These are phyloP conservation scores for Pseudovirgaria hyperparasitica DNA, from an alignment of 2,329 filamentous ascomycete species.

Conservation along the genomic window DNA sequence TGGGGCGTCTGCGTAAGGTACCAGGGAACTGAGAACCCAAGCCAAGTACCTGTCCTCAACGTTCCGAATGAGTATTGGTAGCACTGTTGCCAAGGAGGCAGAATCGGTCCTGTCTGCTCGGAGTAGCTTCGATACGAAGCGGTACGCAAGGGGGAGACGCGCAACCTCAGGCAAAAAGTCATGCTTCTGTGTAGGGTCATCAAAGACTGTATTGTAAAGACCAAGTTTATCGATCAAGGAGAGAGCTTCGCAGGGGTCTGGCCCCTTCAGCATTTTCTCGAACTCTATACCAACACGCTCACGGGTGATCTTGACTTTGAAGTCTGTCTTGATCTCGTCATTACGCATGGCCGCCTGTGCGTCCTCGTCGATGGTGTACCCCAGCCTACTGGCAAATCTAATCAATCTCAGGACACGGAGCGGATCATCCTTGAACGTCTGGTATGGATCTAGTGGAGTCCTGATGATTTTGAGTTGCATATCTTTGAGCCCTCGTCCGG, in stretches of 20 bases:
- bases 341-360: slow-evolving; percentile 66
- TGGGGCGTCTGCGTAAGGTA: slow-evolving; percentile 54
- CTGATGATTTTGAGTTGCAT: slow-evolving; percentile 61
- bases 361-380: slow-evolving; percentile 61
- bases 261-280: slow-evolving; percentile 75
- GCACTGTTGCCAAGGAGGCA: neutral
- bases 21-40: slow-evolving; percentile 64
- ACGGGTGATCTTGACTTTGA: slow-evolving; percentile 82
- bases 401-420: slow-evolving; percentile 76
- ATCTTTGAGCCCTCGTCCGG: slow-evolving; percentile 58
- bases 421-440: slow-evolving; percentile 92
- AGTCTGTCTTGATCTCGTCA: slow-evolving; percentile 59
- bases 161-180: slow-evolving; percentile 43
- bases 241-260: slow-evolving; percentile 49
- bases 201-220: slow-evolving; percentile 63
- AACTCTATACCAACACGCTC: slow-evolving; percentile 80
- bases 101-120: neutral
- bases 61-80: slow-evolving; percentile 41
- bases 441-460: slow-evolving; percentile 75
- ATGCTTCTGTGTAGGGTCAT: slow-evolving; percentile 46
- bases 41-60: slow-evolving; percentile 55
- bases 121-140: slow-evolving; percentile 34
- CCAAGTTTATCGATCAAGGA: slow-evolving; percentile 51
- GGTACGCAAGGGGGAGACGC: slow-evolving; percentile 52
- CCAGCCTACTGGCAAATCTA: slow-evolving; percentile 75